These are phyloP conservation scores for Penicillium expansum DNA, from an alignment of 2,329 filamentous ascomycete genomes.

Conservation along the genomic window DNA sequence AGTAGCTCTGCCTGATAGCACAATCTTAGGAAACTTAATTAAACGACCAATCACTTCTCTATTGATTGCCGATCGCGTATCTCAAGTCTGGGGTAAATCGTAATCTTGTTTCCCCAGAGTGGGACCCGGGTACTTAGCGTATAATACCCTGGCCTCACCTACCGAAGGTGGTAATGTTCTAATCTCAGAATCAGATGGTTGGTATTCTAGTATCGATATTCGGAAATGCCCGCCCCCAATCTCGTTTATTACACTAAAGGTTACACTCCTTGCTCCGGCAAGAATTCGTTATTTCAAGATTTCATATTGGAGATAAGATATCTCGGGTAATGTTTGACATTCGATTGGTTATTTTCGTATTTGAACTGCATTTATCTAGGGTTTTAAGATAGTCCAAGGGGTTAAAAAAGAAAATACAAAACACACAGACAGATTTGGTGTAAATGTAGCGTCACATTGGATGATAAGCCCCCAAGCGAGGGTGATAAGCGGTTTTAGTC, in stretches of 20 bases:
- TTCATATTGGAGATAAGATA: background rate
- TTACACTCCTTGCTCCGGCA: background rate
- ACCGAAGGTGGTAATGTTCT: background rate
- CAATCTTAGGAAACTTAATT: background rate
- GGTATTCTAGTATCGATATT: background rate
- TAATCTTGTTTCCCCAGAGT: conserved; percentile 1
- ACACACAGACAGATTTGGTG: background rate
- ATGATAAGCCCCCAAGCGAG: background rate
- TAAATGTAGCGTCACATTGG: background rate
- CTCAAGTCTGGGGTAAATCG: background rate
- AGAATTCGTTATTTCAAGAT: background rate
- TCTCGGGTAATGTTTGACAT: background rate
- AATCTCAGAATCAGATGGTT: background rate
- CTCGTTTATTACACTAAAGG: background rate
- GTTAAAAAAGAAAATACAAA: background rate
- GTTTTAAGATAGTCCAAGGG: background rate
- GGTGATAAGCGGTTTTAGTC: background rate
- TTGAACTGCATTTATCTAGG: background rate
- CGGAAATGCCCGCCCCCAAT: too few species aligned
- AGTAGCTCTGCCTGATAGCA: background rate
- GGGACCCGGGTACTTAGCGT: background rate
- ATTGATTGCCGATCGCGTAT: background rate
- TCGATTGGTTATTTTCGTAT: background rate
- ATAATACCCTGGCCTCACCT: background rate
- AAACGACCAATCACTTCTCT: background rate